phyloP scores from a whole-genome alignment of 805 yeast genomes.

The Candida hungchunana region DNA sequence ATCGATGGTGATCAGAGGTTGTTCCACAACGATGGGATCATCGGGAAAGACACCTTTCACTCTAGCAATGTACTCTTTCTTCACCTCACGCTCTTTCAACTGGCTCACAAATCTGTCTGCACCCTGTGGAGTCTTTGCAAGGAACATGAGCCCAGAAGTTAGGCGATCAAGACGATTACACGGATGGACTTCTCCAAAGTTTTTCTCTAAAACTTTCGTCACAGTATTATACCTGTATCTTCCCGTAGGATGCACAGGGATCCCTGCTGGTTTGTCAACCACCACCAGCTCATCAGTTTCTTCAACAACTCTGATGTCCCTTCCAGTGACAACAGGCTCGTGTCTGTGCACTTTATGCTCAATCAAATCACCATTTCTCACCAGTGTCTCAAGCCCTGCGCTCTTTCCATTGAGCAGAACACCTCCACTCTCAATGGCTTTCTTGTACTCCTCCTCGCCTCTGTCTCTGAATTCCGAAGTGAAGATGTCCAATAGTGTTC shows the following conservation, averaged over 20 bases:
- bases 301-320: slow-evolving; percentile 33
- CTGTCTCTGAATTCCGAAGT: slow-evolving; percentile 80
- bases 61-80: slow-evolving; percentile 72
- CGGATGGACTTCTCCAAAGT: slow-evolving; percentile 60
- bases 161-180: slow-evolving; percentile 87
- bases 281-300: slow-evolving; percentile 76
- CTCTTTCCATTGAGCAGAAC: slow-evolving; percentile 68
- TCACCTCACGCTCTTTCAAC: slow-evolving; percentile 50
- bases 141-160: slow-evolving; percentile 90
- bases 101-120: slow-evolving; percentile 71
- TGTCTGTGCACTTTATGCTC: slow-evolving; percentile 77
- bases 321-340: slow-evolving; percentile 53
- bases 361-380: slow-evolving; percentile 80
- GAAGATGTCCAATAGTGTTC: slow-evolving; percentile 78
- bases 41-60: slow-evolving; percentile 86
- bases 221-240: slow-evolving; percentile 70
- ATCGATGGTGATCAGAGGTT: slow-evolving; percentile 65
- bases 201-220: slow-evolving; percentile 68
- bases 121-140: slow-evolving; percentile 33
- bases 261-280: slow-evolving; percentile 90
- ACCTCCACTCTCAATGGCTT: slow-evolving; percentile 54
- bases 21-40: slow-evolving; percentile 50
- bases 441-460: slow-evolving; percentile 58
- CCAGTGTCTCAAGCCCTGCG: slow-evolving; percentile 59
- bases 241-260: slow-evolving; percentile 96